Percentiles rank a stretch among this genome's conserved stretches.
Evolutionary conservation across 2,329 filamentous ascomycete genomes (phyloP).

Genomic region (Neofusicoccum cordaticola): DNA sequence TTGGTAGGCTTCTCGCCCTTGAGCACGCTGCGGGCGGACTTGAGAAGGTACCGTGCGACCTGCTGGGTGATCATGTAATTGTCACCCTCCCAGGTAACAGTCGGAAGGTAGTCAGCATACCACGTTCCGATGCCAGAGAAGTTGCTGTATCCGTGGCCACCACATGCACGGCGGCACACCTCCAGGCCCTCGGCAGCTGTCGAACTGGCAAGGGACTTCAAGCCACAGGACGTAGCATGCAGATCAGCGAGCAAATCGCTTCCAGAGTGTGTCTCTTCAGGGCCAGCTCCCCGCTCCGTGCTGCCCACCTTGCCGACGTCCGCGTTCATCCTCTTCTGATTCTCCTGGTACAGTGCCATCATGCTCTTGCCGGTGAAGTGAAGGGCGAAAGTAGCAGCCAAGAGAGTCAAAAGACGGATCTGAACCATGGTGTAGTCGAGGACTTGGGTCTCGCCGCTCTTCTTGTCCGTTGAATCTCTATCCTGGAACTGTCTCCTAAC

Average conservation of each 20-base stretch:
- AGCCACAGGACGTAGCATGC: constrained; percentile 72
- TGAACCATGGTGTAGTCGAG: constrained; percentile 82
- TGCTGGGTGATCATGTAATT: constrained; percentile 83
- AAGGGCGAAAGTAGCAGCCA: constrained; percentile 73
- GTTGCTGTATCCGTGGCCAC: constrained; percentile 72
- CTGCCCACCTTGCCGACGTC: constrained; percentile 40
- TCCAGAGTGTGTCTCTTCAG: constrained; percentile 64
- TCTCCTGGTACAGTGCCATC: constrained; percentile 70
- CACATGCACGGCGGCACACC: constrained; percentile 70
- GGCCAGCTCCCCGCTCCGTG: constrained; percentile 58
- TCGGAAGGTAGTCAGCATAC: constrained; percentile 74
- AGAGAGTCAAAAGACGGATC: constrained; percentile 66
- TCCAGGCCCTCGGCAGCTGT: constrained; percentile 73
- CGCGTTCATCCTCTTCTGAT: constrained; percentile 63
- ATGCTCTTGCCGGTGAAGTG: constrained; percentile 76
- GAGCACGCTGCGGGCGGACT: constrained; percentile 70
- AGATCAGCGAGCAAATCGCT: constrained; percentile 70
- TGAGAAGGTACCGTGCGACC: constrained; percentile 71
- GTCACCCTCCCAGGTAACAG: constrained; percentile 71
- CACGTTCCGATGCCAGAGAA: constrained; percentile 74
- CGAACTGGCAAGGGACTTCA: constrained; percentile 71
- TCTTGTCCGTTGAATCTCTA: constrained; percentile 59
- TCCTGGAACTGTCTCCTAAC: constrained; percentile 78
- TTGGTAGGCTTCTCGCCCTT: constrained; percentile 62
- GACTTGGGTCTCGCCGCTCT: constrained; percentile 67